A percentile compares a stretch with the other conserved stretches of the same genome.
Conservation (phyloP, 345 rosid species). For the Eucalyptus caleyi region DNA sequence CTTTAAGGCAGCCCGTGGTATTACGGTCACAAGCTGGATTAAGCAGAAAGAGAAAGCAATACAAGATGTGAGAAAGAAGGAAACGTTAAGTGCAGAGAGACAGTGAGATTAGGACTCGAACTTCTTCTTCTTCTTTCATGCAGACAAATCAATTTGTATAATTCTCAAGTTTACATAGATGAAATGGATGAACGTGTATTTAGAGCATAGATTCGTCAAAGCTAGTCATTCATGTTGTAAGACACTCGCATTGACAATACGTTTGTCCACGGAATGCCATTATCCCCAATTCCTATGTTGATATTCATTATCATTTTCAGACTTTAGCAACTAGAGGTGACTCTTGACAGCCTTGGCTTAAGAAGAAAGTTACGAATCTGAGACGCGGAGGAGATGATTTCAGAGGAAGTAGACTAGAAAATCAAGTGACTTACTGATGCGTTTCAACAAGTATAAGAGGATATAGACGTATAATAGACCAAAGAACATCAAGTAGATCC, state of each 20-base stretch:
- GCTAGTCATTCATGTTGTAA: neutral
- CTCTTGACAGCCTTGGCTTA: neutral
- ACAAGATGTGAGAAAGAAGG: conserved; percentile 26
- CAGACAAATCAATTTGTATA: neutral
- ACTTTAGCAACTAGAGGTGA: neutral
- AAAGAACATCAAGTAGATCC: too few relatives aligned
- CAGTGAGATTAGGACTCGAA: neutral
- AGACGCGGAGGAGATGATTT: neutral
- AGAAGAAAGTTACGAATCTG: neutral
- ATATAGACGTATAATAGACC: neutral
- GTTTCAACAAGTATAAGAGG: neutral
- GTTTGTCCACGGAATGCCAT: neutral
- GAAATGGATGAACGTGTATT: neutral
- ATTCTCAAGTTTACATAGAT: neutral
- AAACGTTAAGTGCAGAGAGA: neutral
- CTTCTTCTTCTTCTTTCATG: neutral
- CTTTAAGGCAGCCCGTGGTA: conserved; percentile 14
- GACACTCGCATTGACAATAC: neutral
- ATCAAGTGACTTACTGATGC: neutral
- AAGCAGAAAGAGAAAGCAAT: conserved; percentile 30
- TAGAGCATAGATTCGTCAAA: neutral
- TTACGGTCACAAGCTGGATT: conserved; percentile 10
- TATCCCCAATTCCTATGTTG: neutral
- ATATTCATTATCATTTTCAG: neutral
- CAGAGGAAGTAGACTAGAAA: neutral